These are phyloP conservation scores for Candida sp. DNA, from an alignment of 1,139 yeast species.

Conservation along the genomic window DNA sequence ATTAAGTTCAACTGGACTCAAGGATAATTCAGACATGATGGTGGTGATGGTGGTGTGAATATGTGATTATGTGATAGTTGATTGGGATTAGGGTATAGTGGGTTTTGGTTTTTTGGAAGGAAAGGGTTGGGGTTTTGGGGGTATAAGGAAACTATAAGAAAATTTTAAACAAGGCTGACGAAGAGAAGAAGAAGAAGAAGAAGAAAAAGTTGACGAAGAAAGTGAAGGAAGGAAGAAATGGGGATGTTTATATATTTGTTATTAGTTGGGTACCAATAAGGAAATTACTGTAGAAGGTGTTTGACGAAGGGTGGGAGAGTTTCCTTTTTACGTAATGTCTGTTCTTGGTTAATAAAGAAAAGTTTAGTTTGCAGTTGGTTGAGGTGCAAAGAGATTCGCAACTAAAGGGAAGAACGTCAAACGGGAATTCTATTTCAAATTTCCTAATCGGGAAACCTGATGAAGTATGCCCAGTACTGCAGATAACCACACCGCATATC, in stretches of 20 bases:
- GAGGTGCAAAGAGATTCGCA: not conserved
- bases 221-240: not conserved
- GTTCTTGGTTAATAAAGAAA: not conserved
- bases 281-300: not conserved
- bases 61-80: not conserved
- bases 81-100: not conserved
- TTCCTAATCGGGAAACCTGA: not conserved
- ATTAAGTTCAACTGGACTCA: constrained; percentile 13
- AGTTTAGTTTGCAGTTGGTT: not conserved
- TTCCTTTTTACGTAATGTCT: constrained; percentile 2
- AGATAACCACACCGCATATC: no score
- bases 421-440: not conserved
- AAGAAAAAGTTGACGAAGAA: not conserved
- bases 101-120: not conserved
- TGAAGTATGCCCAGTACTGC: not conserved
- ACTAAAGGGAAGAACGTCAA: not conserved
- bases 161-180: not conserved
- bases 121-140: not conserved
- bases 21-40: constrained; percentile 16
- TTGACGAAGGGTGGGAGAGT: not conserved
- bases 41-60: not conserved
- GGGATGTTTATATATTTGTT: constrained; percentile 6
- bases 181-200: not conserved
- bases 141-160: constrained; percentile 3
- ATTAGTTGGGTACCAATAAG: not conserved